Evolutionary conservation across 192 early-diverging fungal species (phyloP), one percentile per base, ranked within the genome.

Genomic region (Coemansia sp.): DNA sequence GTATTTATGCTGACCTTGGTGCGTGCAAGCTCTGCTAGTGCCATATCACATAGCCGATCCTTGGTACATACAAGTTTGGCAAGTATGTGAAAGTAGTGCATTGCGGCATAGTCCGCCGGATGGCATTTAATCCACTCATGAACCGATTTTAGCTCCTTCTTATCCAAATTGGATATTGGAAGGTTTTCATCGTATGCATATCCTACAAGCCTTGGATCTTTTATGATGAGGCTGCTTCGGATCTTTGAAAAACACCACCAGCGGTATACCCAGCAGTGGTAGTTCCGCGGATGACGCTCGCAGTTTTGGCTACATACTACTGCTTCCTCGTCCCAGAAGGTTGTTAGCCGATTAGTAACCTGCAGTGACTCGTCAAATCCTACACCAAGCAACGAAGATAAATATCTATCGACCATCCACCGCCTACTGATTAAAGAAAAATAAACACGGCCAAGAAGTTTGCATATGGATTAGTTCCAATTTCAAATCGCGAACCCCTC

Each of bases 211-310:
- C 16, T 16, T 44, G 9, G 12, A 14, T 44, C 3, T 44, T 44
- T 14, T 44, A 16, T 44, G 12, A 14, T 14, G 3, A 44, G 8
- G 14, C 38, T 16, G 3, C 38, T 16, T 9, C 38, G 38, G 38
- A 44, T 44, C 12, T 62, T 49, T 23, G 27, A 49, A 26, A 25
- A 52, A 22, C 60, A 52, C 76, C 76, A 78, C 76, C 76, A 78
- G 19, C 76, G 62, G 49, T 72, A 78, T 7, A 73, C 76, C 76
- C 76, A 78, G 67, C 76, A 78, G 32, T 78, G 71, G 56, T 78
- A 78, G 64, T 78, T 78, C 21, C 76, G 76, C 12, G 71, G 71
- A 32, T 78, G 73, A 24, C 54, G 50, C 28, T 63, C 60, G 34
- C 76, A 73, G 25, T 55, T 31, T 2, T 47, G 41, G 28, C 32